Evolutionary conservation across 345 rosid genomes (phyloP).

Genomic region (Pseudoturritis turrita): DNA sequence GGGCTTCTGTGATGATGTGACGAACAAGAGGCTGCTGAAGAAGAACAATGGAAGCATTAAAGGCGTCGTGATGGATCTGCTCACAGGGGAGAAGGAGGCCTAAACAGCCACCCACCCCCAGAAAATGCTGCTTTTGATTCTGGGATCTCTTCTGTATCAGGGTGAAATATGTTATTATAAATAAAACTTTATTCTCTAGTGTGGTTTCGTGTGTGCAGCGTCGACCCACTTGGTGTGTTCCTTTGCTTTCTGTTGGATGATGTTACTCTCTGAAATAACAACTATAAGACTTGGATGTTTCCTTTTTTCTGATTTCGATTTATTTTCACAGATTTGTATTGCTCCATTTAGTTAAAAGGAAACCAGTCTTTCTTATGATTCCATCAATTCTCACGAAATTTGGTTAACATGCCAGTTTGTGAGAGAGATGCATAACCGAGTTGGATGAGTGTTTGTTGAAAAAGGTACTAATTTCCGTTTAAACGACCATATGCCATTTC

Average conservation of each 20-base stretch:
- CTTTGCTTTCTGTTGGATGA: conserved; percentile 1
- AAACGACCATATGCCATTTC: too few relatives aligned
- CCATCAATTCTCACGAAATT: too few relatives aligned
- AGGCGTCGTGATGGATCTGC: conserved; percentile 87
- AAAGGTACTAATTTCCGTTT: too few relatives aligned
- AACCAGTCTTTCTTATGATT: neutral
- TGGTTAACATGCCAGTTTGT: too few relatives aligned
- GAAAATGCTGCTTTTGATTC: neutral
- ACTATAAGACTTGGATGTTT: neutral
- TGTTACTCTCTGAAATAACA: neutral
- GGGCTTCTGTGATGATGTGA: conserved; percentile 77
- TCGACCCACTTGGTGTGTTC: neutral
- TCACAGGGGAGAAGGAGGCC: conserved; percentile 56
- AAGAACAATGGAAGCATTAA: conserved; percentile 95
- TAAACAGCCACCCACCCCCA: too few relatives aligned
- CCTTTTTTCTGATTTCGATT: neutral
- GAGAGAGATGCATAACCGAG: too few relatives aligned
- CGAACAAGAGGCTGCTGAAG: conserved; percentile 80
- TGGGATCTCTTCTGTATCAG: neutral
- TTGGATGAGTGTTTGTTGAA: too few relatives aligned
- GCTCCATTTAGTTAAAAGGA: neutral
- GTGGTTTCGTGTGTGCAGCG: neutral
- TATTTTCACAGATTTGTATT: neutral
- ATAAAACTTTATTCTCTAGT: conserved; percentile 17
- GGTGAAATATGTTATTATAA: conserved; percentile 7